These are phyloP conservation scores for Xerocomus subilludens DNA, from an alignment of 1,284 basidiomycete species.

Conservation along the genomic window DNA sequence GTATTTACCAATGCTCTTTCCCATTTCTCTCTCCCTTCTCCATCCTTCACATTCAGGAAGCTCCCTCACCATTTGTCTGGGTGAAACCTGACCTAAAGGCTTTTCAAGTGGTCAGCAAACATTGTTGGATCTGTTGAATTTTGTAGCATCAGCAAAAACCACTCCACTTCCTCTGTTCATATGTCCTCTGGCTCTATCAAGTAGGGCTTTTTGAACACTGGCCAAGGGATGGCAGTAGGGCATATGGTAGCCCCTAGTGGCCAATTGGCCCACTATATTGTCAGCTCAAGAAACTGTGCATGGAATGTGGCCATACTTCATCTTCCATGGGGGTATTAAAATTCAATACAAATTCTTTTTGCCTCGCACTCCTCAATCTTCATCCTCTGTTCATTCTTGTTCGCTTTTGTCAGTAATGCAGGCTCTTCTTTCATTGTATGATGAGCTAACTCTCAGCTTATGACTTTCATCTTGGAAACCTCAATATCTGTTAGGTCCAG, in stretches of 20 bases:
- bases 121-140: not conserved
- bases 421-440: too few species aligned
- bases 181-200: not conserved
- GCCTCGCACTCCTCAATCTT: not conserved
- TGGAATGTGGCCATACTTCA: not conserved
- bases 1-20: not conserved
- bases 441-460: not conserved
- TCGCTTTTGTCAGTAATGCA: not conserved
- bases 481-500: not conserved
- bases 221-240: not conserved
- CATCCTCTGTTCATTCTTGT: not conserved
- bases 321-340: not conserved
- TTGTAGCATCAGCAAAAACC: not conserved
- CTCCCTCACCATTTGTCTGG: not conserved
- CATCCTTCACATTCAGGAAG: not conserved
- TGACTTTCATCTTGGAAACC: not conserved
- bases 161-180: not conserved
- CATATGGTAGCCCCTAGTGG: not conserved
- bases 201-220: not conserved
- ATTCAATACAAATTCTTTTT: not conserved
- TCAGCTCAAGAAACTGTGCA: not conserved
- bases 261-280: not conserved
- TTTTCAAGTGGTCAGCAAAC: not conserved
- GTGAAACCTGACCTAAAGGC: not conserved
- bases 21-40: not conserved